These are phyloP conservation scores for Pseudoscleropodium purum DNA, from an alignment of 225 moss, liverwort and hornwort genomes.

Conservation along the genomic window DNA sequence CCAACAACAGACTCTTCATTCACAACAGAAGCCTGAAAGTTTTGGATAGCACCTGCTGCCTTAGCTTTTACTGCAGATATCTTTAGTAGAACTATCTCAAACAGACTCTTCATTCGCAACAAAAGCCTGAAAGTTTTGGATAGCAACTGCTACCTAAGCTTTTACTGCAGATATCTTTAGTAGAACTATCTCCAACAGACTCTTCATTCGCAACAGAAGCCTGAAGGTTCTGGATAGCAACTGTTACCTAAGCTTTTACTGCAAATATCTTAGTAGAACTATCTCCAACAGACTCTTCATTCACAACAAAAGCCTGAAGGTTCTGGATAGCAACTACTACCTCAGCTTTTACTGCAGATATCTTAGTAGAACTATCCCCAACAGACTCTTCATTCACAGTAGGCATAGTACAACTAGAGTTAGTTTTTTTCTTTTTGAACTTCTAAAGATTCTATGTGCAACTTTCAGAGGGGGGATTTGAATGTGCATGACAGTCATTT, in stretches of 20 bases:
- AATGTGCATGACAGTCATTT: rapidly evolving
- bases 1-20: not conserved
- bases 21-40: too few species aligned
- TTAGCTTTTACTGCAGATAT: not conserved
- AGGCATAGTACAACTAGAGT: not conserved
- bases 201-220: not conserved
- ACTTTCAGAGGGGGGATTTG: not conserved
- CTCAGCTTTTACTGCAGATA: not conserved
- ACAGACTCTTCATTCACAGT: not conserved
- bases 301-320: not conserved
- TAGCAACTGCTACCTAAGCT: not conserved
- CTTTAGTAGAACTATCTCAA: too few species aligned
- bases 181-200: too few species aligned
- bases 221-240: not conserved
- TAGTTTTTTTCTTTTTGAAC: not conserved
- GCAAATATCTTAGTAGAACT: too few species aligned
- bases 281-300: not conserved
- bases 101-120: not conserved
- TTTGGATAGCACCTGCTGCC: not conserved
- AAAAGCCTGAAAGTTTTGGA: not conserved
- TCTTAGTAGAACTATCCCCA: too few species aligned
- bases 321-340: not conserved
- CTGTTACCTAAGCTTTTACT: not conserved
- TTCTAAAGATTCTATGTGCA: rapidly evolving
- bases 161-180: not conserved